Percentiles rank a stretch among this genome's conserved stretches.
Conservation (phyloP, 306 rosid genomes). For the Cajanus cajan region DNA sequence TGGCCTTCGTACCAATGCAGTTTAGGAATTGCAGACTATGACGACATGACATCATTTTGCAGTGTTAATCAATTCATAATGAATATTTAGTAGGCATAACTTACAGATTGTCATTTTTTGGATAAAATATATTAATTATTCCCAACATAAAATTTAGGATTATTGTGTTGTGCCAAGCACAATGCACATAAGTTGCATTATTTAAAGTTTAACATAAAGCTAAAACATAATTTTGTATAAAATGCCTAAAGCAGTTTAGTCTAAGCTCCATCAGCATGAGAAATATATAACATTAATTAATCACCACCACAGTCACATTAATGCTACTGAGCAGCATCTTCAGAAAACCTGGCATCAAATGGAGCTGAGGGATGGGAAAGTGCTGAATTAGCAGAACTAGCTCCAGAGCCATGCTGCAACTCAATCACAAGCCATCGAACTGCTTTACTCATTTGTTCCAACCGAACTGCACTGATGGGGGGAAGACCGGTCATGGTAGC, state of each 20-base stretch:
- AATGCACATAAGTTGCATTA: slow-evolving; percentile 15
- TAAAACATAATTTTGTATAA: not conserved
- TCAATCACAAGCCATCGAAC: slow-evolving; percentile 79
- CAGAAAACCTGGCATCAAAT: slow-evolving; percentile 67
- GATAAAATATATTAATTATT: slow-evolving; percentile 3
- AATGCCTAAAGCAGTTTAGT: not conserved
- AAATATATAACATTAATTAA: not conserved
- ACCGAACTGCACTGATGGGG: slow-evolving; percentile 67
- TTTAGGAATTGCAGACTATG: not conserved
- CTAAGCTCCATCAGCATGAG: not conserved
- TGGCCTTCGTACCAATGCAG: not conserved
- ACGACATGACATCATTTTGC: not conserved
- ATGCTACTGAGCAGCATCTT: slow-evolving; percentile 68
- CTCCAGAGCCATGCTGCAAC: slow-evolving; percentile 72
- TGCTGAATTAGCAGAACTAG: slow-evolving; percentile 49
- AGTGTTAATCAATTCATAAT: not conserved
- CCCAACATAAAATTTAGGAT: not conserved
- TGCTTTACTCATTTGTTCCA: slow-evolving; percentile 87
- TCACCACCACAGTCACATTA: not conserved
- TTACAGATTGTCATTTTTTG: not conserved
- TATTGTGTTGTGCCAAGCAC: not conserved
- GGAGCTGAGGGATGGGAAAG: slow-evolving; percentile 65
- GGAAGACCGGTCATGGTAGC: slow-evolving; percentile 53
- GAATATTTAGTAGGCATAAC: not conserved
- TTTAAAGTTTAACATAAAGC: not conserved